Percentiles rank a stretch among this genome's conserved stretches.
These are phyloP conservation scores for Neofusicoccum parvum DNA, from an alignment of 2,329 filamentous ascomycete species.

Conservation along the genomic window DNA sequence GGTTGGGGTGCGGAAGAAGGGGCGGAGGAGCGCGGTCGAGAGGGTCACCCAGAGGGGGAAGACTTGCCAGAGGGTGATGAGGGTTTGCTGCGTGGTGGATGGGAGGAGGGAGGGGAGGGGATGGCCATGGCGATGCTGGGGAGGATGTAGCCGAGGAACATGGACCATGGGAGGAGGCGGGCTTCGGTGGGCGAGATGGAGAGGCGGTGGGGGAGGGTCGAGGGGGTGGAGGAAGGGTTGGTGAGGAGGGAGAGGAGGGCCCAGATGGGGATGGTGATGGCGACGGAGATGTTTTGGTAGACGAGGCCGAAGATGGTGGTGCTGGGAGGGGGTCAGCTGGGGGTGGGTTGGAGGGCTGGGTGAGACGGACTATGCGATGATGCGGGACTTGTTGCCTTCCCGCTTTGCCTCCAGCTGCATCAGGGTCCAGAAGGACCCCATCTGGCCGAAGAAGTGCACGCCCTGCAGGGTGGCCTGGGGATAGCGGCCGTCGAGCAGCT, in stretches of 20 bases:
- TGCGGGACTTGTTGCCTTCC: not conserved
- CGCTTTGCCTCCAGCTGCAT: slow-evolving; percentile 5
- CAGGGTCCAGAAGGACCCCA: slow-evolving; percentile 13
- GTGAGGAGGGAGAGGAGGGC: slow-evolving; percentile 5
- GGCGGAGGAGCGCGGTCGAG: not conserved
- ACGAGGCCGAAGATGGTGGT: slow-evolving; percentile 13
- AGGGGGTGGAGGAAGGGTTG: not conserved
- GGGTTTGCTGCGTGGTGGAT: not conserved
- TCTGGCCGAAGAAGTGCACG: slow-evolving; percentile 18
- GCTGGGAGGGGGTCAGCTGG: not conserved
- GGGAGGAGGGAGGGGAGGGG: not conserved
- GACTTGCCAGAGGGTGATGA: not conserved
- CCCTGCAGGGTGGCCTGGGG: not conserved
- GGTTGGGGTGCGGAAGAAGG: not conserved
- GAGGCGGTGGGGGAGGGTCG: not conserved
- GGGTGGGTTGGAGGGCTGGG: not conserved
- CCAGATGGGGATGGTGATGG: slow-evolving; percentile 16
- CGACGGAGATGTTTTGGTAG: slow-evolving; percentile 16
- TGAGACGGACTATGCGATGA: not conserved
- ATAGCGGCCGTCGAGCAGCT: not conserved
- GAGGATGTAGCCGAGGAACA: not conserved
- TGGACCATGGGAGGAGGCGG: not conserved
- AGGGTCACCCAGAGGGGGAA: slow-evolving; percentile 3
- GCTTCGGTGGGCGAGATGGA: not conserved
- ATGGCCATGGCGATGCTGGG: slow-evolving; percentile 12